A percentile compares a stretch with the other conserved stretches of the same genome.
Conservation (phyloP, 2,329 filamentous ascomycete species). For the Colletotrichum graminicola region DNA sequence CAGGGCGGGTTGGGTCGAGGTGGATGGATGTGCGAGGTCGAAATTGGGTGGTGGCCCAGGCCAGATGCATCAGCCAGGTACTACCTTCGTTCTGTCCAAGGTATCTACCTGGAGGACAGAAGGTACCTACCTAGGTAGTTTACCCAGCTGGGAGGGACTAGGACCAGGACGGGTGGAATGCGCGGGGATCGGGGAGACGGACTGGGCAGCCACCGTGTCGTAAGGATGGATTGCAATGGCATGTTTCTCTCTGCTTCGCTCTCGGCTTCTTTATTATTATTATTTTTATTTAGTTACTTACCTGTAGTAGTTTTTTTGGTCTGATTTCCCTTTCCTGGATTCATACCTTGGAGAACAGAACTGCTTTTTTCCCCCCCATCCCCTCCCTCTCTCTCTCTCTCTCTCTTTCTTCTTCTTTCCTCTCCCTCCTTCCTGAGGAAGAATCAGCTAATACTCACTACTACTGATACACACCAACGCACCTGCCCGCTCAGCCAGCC, state of each 20-base stretch:
- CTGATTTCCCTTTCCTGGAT: background rate
- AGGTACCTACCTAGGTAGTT: too few relatives aligned
- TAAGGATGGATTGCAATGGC: background rate
- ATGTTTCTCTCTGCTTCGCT: constrained; percentile 10
- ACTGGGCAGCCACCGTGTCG: constrained; percentile 8
- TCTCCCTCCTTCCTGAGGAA: background rate
- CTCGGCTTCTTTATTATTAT: background rate
- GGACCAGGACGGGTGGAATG: constrained; percentile 35
- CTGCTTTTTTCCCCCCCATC: background rate
- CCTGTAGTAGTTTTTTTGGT: background rate
- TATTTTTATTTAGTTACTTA: constrained; percentile 3
- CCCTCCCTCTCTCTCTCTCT: background rate
- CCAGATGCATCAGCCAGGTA: background rate
- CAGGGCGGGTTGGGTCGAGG: background rate
- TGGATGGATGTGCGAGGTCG: constrained; percentile 9
- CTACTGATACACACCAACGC: background rate
- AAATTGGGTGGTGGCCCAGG: constrained; percentile 10
- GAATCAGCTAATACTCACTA: background rate
- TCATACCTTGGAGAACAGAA: background rate
- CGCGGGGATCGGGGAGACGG: constrained; percentile 34
- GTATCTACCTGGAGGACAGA: too few relatives aligned
- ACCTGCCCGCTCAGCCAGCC: background rate
- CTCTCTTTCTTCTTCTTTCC: too few relatives aligned
- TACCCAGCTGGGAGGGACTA: background rate
- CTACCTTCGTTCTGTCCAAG: background rate